Evolutionary conservation across 2,329 filamentous ascomycete species (phyloP), one percentile per base, ranked within the genome.

Genomic region (Ciborinia camelliae): DNA sequence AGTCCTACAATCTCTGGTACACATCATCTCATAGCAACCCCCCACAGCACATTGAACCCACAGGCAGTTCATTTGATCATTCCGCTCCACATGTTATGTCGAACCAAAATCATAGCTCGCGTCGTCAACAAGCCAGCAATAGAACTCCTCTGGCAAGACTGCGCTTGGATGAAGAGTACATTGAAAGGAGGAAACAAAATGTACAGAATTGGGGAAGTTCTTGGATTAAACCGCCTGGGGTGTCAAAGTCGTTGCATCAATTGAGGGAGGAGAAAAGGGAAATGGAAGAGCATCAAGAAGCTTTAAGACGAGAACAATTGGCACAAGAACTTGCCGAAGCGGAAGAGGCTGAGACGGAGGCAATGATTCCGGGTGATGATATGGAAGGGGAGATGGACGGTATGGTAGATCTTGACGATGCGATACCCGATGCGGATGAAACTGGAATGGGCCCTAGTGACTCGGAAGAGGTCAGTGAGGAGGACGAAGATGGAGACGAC

Each of bases 201-300:
- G 89, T 98, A 37, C 86, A 90, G 55, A 90, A 92, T 73, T 97
- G 96, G 74, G 95, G 95, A 66, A 90, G 88, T 69, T 85, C 85
- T 52, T 99, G 95, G 95, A 88, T 99, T 64, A 90, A 90, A 65
- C 95, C 95, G 0, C 92, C 92, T 0, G 95, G 94, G 9, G 84
- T 97, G 63, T 77, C 86, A 65, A 99, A 98, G 81, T 97, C 94
- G 1, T 86, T 97, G 66, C 89, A 96, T 74, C 92, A 96, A 68
- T 86, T 92, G 78, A 88, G 90, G 50, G 95, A 99, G 77, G 95
- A 99, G 79, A 87, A 89, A 70, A 85, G 90, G 14, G 95, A 99
- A 79, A 85, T 90, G 63, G 89, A 94, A 75, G 95, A 99, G 77
- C 90, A 93, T 66, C 86, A 90, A 68, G 87, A 90, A 73, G 85